phyloP scores from a whole-genome alignment of 73 alveolate genomes.

The Paramecium pentaurelia region DNA sequence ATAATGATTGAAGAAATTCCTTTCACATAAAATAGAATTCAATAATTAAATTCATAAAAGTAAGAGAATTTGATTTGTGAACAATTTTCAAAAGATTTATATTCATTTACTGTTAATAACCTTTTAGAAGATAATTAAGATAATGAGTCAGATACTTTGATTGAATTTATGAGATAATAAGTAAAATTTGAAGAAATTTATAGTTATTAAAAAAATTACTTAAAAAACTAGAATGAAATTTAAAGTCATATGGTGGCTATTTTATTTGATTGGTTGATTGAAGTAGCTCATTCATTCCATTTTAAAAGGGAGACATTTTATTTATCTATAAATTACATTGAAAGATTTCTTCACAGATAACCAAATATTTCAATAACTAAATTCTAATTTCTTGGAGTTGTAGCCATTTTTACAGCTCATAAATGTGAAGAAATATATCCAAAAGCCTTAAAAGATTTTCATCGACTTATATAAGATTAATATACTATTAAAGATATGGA shows the following conservation, averaged over 20 bases:
- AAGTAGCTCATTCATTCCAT: not conserved
- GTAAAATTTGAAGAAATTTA: constrained; percentile 1
- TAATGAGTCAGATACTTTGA: not conserved
- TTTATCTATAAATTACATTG: not conserved
- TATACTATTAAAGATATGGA: not conserved
- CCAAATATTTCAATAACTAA: not conserved
- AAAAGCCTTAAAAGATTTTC: not conserved
- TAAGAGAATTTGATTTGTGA: not conserved
- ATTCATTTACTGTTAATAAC: not conserved
- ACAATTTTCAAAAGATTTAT: not conserved
- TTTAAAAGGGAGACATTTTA: constrained; percentile 27
- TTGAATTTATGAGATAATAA: not conserved
- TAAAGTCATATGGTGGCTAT: constrained; percentile 5
- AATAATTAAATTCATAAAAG: not conserved
- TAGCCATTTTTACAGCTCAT: not conserved
- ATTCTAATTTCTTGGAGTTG: not conserved
- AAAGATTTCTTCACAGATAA: not conserved
- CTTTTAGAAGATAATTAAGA: not conserved
- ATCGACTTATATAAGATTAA: not conserved
- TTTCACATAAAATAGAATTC: not conserved
- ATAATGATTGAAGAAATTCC: not conserved
- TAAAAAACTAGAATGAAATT: not conserved
- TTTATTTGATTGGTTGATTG: constrained; percentile 30
- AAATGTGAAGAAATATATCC: constrained; percentile 38
- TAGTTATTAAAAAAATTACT: not conserved